Evolutionary conservation across 73 alveolate species (phyloP).

Genomic region (Breviolum minutum): DNA sequence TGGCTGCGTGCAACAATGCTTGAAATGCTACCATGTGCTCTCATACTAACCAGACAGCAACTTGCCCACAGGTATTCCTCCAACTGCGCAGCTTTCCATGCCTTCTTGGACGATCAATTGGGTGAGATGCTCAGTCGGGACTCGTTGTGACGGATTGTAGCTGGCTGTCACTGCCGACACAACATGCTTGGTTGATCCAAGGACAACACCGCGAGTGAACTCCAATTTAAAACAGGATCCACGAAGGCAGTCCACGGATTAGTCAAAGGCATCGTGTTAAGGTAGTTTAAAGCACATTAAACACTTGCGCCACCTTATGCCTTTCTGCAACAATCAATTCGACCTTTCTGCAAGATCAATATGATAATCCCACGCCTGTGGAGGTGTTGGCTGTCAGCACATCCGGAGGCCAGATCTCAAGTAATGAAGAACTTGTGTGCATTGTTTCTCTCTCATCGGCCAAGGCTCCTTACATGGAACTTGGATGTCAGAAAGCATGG

Average conservation of each 20-base stretch:
- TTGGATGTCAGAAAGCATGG: slow-evolving; percentile 51
- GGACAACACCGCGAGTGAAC: slow-evolving; percentile 61
- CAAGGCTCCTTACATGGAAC: slow-evolving; percentile 57
- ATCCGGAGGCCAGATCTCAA: slow-evolving; percentile 9
- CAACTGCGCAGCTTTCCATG: slow-evolving; percentile 54
- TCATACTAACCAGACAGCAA: neutral
- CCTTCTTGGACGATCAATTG: slow-evolving; percentile 53
- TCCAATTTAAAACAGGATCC: slow-evolving; percentile 60
- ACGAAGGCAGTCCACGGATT: slow-evolving; percentile 5
- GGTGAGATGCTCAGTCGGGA: neutral
- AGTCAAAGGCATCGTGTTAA: too few relatives aligned
- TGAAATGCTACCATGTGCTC: neutral
- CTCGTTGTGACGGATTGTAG: neutral
- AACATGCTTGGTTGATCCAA: neutral
- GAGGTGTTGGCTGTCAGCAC: slow-evolving; percentile 11
- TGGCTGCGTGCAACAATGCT: neutral
- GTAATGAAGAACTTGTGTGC: too few relatives aligned
- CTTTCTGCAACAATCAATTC: neutral
- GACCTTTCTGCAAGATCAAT: neutral
- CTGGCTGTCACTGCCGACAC: too few relatives aligned
- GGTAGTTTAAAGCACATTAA: too few relatives aligned
- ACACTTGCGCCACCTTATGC: too few relatives aligned
- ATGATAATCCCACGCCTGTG: neutral
- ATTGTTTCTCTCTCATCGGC: neutral
- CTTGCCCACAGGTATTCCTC: slow-evolving; percentile 10